Evolutionary conservation across 805 yeast species (phyloP), one percentile per base, ranked within the genome.

Genomic region (Wickerhamiella occidentalis): DNA sequence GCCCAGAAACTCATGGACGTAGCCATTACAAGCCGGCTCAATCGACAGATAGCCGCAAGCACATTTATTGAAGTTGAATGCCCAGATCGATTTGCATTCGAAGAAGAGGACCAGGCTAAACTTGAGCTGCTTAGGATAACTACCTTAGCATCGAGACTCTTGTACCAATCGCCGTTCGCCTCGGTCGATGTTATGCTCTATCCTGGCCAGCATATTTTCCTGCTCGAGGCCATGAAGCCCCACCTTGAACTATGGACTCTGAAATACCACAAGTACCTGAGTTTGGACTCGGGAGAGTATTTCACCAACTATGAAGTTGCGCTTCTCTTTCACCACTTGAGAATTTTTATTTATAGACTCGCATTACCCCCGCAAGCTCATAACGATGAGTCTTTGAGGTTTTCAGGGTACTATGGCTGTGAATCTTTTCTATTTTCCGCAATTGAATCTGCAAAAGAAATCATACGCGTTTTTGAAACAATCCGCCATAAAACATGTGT

Each of bases 141-240:
- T 65, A 77, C 88, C 1, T 68, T 87, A 46, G 94, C 92, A 35
- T 86, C 85, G 62, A 94, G 85, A 57, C 78, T 90, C 1, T 69
- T 88, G 17, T 88, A 88, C 61, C 80, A 82, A 17, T 58, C 64
- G 3, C 62, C 68, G 2, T 57, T 53, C 3, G 58, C 61, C n/a
- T 66, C 69, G 37, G 58, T 65, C 11, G 63, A 59, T 35, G 52
- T 65, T 15, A 54, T 65, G 19, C n/a, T n/a, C n/a, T 52, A 51
- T 46, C 59, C 59, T 38, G 69, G 68, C 22, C 56, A 61, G 38
- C 81, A 81, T 57, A 65, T 88, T 42, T 76, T 87, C 0, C 73
- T 87, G 9, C 68, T 88, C 55, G 77, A 78, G 51, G 77, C 87
- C 45, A 68, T 88, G 51, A 74, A 85, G 9, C 90, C 95, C 1